Conservation (phyloP, 148 eudicot genomes). For the Gaultheria prostrata region DNA sequence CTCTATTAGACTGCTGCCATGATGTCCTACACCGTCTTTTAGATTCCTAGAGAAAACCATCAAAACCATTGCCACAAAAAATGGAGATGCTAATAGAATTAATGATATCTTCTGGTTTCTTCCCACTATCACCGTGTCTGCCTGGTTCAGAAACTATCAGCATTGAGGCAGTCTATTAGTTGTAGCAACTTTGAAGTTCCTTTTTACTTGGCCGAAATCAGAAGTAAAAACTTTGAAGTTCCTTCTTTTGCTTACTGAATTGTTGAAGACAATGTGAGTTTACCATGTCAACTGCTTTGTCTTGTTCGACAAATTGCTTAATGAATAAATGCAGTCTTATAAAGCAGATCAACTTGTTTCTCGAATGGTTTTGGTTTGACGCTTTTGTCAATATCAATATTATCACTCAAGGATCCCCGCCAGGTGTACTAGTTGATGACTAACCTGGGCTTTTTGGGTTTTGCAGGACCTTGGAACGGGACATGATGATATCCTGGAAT, state of each 20-base stretch:
- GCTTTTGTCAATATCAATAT: background rate
- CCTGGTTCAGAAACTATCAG: background rate
- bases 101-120: background rate
- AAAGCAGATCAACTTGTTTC: background rate
- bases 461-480: conserved; percentile 13
- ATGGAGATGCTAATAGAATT: background rate
- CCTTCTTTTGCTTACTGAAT: background rate
- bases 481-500: too few relatives aligned
- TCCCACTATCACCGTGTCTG: background rate
- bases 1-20: background rate
- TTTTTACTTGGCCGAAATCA: background rate
- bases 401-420: background rate
- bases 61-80: background rate
- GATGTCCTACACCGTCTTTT: background rate
- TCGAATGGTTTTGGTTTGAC: background rate
- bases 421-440: background rate
- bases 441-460: background rate
- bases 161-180: background rate
- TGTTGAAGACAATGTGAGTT: background rate
- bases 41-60: background rate
- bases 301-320: background rate
- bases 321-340: background rate
- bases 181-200: background rate
- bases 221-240: background rate
- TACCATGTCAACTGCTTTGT: background rate